Evolutionary conservation across 495 filamentous ascomycete genomes (phyloP), one percentile per base, ranked within the genome.

Genomic region (Glutinoglossum americanum): DNA sequence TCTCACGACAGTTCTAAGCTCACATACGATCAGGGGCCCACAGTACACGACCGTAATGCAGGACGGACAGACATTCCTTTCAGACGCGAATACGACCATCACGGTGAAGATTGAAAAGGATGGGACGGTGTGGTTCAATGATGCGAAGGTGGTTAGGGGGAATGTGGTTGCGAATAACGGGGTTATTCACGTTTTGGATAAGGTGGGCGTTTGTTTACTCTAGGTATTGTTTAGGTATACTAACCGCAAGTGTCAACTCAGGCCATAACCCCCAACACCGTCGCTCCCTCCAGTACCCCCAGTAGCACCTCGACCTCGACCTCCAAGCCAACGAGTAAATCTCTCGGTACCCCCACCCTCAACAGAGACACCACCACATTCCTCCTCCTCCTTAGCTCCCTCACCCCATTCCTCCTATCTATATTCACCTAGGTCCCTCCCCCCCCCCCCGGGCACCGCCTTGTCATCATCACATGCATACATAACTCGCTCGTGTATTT

Each of bases 121-220:
- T 25, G 60, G 60, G 8, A 32, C 45, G 5, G 57, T 61, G 15
- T 61, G 51, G 26, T 54, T 61, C 48, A 59, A 55, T 15, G 60
- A 61, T 55, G 60, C 60, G 13, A 44, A 55, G 49, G 21, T 61
- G 1, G 48, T 61, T 15, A 45, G 60, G 11, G 9, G 47, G n/a
- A 61, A 61, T 30, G 54, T 44, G 27, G 49, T 61, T 15, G 56
- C 56, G 8, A 58, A 58, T 45, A 41, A 56, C 8, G 60, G 60
- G 13, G 51, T 33, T 26, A 51, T 61, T 15, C 60, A 61, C 30
- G 60, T 57, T 4, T 19, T 61, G 3, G 60, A 61, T 32, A 58
- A 51, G 47, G 60, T 61, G 33, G 1, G 60, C 8, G 6, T 13
- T 15, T 41, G 13, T 11, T 15, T 7, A 2, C 37, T 17, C 37